Evolutionary conservation across 495 filamentous ascomycete genomes (phyloP), one percentile per base, ranked within the genome.

Genomic region (Trichoderma gamsii): DNA sequence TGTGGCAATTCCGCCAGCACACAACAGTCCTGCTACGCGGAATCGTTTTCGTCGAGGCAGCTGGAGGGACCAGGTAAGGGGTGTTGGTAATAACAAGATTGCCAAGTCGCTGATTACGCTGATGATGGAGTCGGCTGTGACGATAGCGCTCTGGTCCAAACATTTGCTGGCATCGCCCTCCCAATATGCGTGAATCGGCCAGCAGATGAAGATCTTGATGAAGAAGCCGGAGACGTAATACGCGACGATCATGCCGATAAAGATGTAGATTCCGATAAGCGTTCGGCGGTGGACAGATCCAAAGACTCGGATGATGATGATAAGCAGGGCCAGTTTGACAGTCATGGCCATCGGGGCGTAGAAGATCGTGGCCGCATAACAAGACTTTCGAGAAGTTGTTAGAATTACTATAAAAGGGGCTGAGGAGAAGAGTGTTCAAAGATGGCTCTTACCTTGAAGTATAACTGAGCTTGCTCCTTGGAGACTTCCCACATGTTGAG

Each of bases 271-370:
- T 70, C 79, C 76, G 51, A 75, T 72, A 32, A 81, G 73, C 49
- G 77, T 80, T 52, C 67, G 70, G 11, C 72, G 73, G 71, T 78
- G 81, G 3, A 80, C 79, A 8, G 76, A 67, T 41, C 63, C 63
- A 76, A 84, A 83, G 69, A 83, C 77, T 49, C 82, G 80, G 27
- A 76, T 77, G 7, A 84, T 71, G 67, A 84, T 81, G 0, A 80
- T 73, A 1, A 84, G 75, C n/a, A 84, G 76, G 61, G 81, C 77
- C 66, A 82, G 69, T 70, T 84, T 84, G 67, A 76, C 74, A 67
- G 79, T 74, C 23, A 82, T 76, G 16, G 79, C 80, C 75, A 79
- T 82, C 8, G 82, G 82, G 29, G 79, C 82, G 72, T 84, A 84
- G 61, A 83, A 71, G 29, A 83, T 52, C 5, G 68, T 68, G 1